Conservation (phyloP, 805 yeast genomes). For the Wickerhamiella alocasiicola region DNA sequence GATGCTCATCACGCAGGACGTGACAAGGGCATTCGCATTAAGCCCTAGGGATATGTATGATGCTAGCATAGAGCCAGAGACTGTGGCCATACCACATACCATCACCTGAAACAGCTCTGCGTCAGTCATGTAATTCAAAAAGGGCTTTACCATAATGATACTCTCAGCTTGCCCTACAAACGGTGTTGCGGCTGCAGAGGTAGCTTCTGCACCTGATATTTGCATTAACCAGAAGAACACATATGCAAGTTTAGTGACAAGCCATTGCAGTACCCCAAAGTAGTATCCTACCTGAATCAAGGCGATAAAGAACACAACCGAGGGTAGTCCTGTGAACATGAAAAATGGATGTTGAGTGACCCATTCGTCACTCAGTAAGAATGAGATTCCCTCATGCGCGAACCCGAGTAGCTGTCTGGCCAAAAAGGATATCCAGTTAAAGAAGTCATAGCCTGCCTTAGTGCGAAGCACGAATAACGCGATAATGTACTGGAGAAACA, state of each 20-base stretch:
- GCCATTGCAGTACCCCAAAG: slow-evolving; percentile 50
- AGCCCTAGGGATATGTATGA: slow-evolving; percentile 52
- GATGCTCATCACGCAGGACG: slow-evolving; percentile 57
- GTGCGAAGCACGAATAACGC: slow-evolving; percentile 53
- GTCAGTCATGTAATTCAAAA: slow-evolving; percentile 44
- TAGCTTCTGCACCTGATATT: slow-evolving; percentile 52
- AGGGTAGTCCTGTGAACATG: slow-evolving; percentile 46
- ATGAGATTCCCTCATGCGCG: slow-evolving; percentile 50
- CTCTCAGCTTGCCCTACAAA: slow-evolving; percentile 56
- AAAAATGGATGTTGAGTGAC: slow-evolving; percentile 36
- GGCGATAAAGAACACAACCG: slow-evolving; percentile 52
- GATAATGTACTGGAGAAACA: slow-evolving; percentile 46
- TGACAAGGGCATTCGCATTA: slow-evolving; percentile 47
- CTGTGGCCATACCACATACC: slow-evolving; percentile 53
- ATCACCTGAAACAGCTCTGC: slow-evolving; percentile 53
- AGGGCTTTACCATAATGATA: slow-evolving; percentile 47
- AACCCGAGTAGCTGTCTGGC: slow-evolving; percentile 46
- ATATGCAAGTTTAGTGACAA: slow-evolving; percentile 41
- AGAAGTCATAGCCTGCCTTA: slow-evolving; percentile 45
- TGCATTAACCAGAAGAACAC: slow-evolving; percentile 49
- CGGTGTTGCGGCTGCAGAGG: slow-evolving; percentile 55
- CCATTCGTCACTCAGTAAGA: slow-evolving; percentile 33
- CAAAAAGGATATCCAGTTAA: slow-evolving; percentile 45
- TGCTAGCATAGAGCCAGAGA: slow-evolving; percentile 51
- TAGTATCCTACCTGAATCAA: slow-evolving; percentile 48